Evolutionary conservation across 23 red algal genomes (phyloP).

Genomic region (Gracilariopsis chorda): DNA sequence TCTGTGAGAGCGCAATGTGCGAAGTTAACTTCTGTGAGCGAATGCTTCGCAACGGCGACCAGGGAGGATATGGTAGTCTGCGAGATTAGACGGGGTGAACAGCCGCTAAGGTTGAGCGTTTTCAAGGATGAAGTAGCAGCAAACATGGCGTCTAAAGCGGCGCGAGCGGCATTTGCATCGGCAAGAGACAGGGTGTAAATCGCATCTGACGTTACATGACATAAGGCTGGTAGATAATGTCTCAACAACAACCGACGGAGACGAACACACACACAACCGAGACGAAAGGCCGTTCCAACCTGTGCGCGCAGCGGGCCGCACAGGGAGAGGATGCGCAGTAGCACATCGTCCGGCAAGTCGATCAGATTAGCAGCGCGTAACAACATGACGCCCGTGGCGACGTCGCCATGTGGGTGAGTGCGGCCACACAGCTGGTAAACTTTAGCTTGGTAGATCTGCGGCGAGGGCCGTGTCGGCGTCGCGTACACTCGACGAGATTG

Average conservation of each 20-base stretch:
- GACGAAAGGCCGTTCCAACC: slow-evolving; percentile 21
- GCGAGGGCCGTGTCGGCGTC: too few species aligned
- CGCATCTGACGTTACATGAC: not conserved
- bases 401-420: too few species aligned
- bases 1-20: slow-evolving; percentile 28
- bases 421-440: too few species aligned
- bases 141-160: slow-evolving; percentile 39
- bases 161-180: slow-evolving; percentile 3
- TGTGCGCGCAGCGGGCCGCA: not conserved
- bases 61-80: not conserved
- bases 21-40: slow-evolving; percentile 30
- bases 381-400: too few species aligned
- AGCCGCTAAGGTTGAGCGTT: slow-evolving; percentile 18
- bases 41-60: not conserved
- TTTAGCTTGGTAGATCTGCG: too few species aligned
- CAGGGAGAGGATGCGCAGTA: slow-evolving; percentile 21
- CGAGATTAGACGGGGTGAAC: not conserved
- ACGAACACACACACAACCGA: slow-evolving; percentile 21
- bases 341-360: slow-evolving; percentile 37
- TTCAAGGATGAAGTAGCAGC: not conserved
- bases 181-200: slow-evolving; percentile 8
- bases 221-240: not conserved
- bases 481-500: too few species aligned
- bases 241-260: not conserved
- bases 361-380: not conserved